Percentiles rank a stretch among this genome's conserved stretches.
Conservation (phyloP, 768 basidiomycete species). For the Suillus tomentosus region DNA sequence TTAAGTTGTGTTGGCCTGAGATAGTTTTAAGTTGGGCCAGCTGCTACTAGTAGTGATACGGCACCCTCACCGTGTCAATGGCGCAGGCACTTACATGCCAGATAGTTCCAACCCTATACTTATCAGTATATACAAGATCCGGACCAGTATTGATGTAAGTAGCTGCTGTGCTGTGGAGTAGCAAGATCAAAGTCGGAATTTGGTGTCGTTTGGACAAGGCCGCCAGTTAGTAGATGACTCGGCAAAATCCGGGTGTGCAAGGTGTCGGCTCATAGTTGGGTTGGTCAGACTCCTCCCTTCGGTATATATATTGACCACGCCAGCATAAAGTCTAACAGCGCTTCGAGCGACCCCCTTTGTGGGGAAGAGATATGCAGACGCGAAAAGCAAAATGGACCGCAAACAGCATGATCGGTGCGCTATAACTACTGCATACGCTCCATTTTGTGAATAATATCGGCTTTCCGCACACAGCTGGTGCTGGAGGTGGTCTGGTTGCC, state of each 20-base stretch:
- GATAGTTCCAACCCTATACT: neutral
- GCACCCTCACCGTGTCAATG: neutral
- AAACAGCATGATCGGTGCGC: constrained; percentile 81
- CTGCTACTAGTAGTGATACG: neutral
- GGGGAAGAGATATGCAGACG: constrained; percentile 70
- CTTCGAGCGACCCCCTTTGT: constrained; percentile 43
- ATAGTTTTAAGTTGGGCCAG: neutral
- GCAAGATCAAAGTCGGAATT: neutral
- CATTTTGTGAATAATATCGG: constrained; percentile 7
- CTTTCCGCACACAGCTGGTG: constrained; percentile 64
- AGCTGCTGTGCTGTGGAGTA: neutral
- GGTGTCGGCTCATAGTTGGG: neutral
- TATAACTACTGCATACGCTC: constrained; percentile 9
- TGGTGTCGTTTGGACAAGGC: neutral
- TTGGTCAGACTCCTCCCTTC: constrained; percentile 2
- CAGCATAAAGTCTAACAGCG: constrained; percentile 2
- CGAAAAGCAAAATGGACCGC: constrained; percentile 64
- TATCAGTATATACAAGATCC: neutral
- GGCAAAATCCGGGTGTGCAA: constrained; percentile 10
- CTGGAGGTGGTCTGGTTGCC: constrained; percentile 91
- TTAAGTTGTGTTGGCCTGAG: neutral
- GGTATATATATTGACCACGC: neutral
- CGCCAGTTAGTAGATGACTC: neutral
- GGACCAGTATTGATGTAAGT: neutral
- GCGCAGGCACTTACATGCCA: neutral